Percentiles rank a stretch among this genome's conserved stretches.
Evolutionary conservation across 1,284 basidiomycete species (phyloP).

Genomic region (Leccinum cinnamomeum): DNA sequence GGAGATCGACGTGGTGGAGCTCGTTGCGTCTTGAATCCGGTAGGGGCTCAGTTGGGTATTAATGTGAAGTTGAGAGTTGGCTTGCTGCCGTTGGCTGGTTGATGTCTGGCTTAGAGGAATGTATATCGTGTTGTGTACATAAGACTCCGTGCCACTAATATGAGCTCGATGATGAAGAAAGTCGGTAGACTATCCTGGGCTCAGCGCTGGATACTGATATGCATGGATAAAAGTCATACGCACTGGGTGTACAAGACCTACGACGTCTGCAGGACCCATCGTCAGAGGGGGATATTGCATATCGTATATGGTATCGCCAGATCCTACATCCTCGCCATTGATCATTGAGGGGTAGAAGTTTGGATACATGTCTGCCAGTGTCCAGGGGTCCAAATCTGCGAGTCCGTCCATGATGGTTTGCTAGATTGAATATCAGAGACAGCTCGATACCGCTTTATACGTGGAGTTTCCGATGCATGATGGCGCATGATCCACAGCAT

Average conservation of each 20-base stretch:
- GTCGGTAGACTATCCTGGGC: constrained; percentile 9
- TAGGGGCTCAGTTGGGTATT: constrained; percentile 16
- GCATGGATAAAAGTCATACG: constrained; percentile 10
- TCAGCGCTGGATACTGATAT: not conserved
- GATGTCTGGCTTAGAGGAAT: not conserved
- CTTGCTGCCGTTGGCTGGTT: constrained; percentile 10
- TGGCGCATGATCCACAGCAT: constrained; percentile 25
- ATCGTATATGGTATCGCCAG: constrained; percentile 1
- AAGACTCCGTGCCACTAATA: not conserved
- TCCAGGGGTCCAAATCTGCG: constrained; percentile 7
- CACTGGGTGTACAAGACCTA: constrained; percentile 10
- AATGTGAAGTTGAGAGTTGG: constrained; percentile 19
- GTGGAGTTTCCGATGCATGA: not conserved
- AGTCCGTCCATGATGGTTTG: constrained; percentile 17
- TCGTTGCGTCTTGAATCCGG: constrained; percentile 14
- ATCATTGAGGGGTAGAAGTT: not conserved
- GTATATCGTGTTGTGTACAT: not conserved
- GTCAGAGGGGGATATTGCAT: not conserved
- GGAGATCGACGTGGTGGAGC: constrained; percentile 23
- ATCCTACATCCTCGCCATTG: not conserved
- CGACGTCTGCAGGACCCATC: not conserved
- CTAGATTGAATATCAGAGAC: not conserved
- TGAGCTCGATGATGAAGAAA: not conserved
- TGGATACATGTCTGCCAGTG: constrained; percentile 8
- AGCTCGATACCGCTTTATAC: constrained; percentile 19